phyloP scores from a whole-genome alignment of 306 rosid genomes.

The Albizia julibrissin region DNA sequence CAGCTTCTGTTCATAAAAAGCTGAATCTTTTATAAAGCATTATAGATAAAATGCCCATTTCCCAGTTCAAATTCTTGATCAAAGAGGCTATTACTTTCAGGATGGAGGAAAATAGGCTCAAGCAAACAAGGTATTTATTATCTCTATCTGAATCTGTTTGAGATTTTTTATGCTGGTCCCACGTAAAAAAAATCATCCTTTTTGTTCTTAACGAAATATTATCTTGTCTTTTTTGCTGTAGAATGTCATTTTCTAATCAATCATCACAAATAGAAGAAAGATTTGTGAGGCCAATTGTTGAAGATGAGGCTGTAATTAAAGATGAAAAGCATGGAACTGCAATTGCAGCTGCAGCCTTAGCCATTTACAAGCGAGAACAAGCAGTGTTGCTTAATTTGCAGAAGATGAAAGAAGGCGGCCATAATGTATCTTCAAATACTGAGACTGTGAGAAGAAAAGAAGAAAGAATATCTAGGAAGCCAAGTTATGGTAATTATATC shows the following conservation, averaged over 20 bases:
- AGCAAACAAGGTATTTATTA: conserved; percentile 37
- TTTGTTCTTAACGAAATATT: not conserved
- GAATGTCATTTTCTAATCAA: conserved; percentile 47
- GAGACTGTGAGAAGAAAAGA: conserved; percentile 38
- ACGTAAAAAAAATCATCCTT: not conserved
- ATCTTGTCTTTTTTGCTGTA: conserved; percentile 13
- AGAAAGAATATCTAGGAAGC: conserved; percentile 22
- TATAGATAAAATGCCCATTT: not conserved
- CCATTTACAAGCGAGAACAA: conserved; percentile 61
- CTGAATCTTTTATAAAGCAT: conserved; percentile 1
- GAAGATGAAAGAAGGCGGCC: conserved; percentile 38
- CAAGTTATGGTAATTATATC: conserved; percentile 35
- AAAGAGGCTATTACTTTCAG: conserved; percentile 7
- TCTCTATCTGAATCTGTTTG: not conserved
- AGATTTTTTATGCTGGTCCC: not conserved
- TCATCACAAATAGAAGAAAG: conserved; percentile 31
- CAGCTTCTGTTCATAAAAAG: conserved; percentile 33
- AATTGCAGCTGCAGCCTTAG: conserved; percentile 63
- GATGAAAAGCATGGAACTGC: conserved; percentile 56
- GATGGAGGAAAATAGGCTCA: conserved; percentile 42
- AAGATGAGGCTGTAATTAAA: conserved; percentile 34
- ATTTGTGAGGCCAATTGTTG: conserved; percentile 29
- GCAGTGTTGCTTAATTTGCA: conserved; percentile 35
- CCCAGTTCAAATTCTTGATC: conserved; percentile 14
- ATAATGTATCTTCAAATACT: conserved; percentile 35